These are phyloP conservation scores for Cyclotella kingstonii DNA, from an alignment of 108 stramenopile genomes.

Conservation along the genomic window DNA sequence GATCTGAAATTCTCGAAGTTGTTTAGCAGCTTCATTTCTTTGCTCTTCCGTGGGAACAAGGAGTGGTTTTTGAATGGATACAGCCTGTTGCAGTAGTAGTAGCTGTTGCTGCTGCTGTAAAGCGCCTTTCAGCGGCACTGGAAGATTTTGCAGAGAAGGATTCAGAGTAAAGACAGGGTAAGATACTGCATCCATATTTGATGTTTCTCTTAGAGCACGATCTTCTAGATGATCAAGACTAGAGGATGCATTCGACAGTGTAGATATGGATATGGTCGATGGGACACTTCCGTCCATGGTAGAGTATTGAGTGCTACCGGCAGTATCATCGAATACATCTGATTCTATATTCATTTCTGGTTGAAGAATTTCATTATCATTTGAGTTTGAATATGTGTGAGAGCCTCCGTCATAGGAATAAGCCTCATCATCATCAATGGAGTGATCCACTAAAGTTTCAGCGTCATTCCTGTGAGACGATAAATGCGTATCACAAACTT, in stretches of 20 bases:
- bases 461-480: too few relatives aligned
- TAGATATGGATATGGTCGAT: conserved; percentile 17
- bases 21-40: conserved; percentile 42
- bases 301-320: neutral
- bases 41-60: conserved; percentile 42
- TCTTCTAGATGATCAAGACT: neutral
- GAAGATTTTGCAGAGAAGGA: conserved; percentile 2
- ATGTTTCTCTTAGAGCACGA: neutral
- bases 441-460: neutral
- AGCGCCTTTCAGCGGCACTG: too few relatives aligned
- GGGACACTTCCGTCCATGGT: neutral
- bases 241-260: neutral
- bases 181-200: conserved; percentile 9
- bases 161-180: conserved; percentile 1
- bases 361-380: neutral
- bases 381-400: neutral
- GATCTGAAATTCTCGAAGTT: conserved; percentile 46
- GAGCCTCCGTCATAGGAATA: neutral
- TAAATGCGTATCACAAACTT: too few relatives aligned
- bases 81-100: neutral
- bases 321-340: conserved; percentile 3
- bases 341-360: neutral
- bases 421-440: neutral
- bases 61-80: conserved; percentile 7
- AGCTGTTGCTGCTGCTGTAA: neutral